Evolutionary conservation across 257 asterid species (phyloP).

Genomic region (Solanum dulcamara): DNA sequence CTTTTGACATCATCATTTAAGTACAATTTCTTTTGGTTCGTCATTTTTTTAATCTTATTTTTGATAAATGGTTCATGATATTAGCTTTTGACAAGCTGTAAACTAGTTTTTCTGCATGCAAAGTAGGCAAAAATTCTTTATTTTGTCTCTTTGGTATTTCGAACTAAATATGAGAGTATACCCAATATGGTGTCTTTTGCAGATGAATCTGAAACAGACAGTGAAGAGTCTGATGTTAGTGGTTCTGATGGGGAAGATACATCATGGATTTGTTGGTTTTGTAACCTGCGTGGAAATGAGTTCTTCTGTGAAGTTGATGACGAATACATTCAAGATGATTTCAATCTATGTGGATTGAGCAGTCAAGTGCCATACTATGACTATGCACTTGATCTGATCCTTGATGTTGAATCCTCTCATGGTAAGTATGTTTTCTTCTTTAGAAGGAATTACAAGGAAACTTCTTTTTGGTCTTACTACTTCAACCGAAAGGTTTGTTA

Average conservation of each 20-base stretch:
- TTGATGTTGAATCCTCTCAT: constrained; percentile 93
- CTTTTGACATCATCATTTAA: neutral
- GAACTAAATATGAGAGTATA: neutral
- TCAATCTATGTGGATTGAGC: constrained; percentile 94
- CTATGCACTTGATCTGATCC: constrained; percentile 87
- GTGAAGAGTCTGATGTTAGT: constrained; percentile 93
- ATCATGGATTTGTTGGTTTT: constrained; percentile 98
- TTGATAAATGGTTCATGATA: neutral
- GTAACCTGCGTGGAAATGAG: constrained; percentile 97
- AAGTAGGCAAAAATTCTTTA: neutral
- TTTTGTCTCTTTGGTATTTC: neutral
- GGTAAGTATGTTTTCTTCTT: constrained; percentile 35
- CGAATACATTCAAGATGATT: constrained; percentile 94
- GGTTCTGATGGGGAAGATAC: constrained; percentile 99
- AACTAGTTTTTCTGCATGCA: neutral
- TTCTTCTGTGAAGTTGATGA: constrained; percentile 97
- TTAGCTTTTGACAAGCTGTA: neutral
- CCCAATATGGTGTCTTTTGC: constrained; percentile 10
- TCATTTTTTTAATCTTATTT: neutral
- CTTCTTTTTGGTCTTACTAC: neutral
- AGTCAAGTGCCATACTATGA: constrained; percentile 94
- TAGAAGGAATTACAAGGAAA: neutral
- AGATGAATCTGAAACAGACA: constrained; percentile 94
- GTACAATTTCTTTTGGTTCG: neutral
- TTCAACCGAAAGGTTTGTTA: neutral